Evolutionary conservation across 2,329 filamentous ascomycete species (phyloP).

Genomic region (Trichoderma endophyticum): DNA sequence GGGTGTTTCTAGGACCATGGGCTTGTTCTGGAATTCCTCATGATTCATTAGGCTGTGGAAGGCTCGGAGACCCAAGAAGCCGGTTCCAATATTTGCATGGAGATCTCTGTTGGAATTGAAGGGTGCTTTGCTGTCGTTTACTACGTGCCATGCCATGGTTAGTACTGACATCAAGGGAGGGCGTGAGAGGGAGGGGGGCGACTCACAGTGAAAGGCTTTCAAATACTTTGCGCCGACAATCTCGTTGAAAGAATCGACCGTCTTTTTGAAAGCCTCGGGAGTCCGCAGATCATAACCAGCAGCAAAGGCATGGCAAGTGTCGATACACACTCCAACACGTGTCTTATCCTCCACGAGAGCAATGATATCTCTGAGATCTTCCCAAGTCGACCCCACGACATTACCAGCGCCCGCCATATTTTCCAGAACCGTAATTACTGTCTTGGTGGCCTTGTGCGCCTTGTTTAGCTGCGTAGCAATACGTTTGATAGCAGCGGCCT

Average conservation of each 20-base stretch:
- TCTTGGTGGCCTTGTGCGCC: slow-evolving; percentile 71
- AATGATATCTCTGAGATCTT: slow-evolving; percentile 85
- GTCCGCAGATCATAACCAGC: slow-evolving; percentile 87
- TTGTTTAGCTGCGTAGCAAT: slow-evolving; percentile 81
- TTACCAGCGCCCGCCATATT: slow-evolving; percentile 94
- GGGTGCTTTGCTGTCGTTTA: slow-evolving; percentile 96
- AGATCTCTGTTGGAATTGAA: slow-evolving; percentile 78
- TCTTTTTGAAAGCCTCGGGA: slow-evolving; percentile 67
- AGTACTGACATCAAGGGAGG: slow-evolving; percentile 5
- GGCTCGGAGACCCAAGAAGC: slow-evolving; percentile 83
- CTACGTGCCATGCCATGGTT: slow-evolving; percentile 25
- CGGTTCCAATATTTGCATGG: slow-evolving; percentile 94
- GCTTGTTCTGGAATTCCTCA: slow-evolving; percentile 68
- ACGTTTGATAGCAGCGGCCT: slow-evolving; percentile 67
- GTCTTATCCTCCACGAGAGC: slow-evolving; percentile 72
- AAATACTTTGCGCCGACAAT: slow-evolving; percentile 77
- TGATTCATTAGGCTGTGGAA: slow-evolving; percentile 93
- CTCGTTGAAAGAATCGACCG: slow-evolving; percentile 72
- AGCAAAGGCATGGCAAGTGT: slow-evolving; percentile 95
- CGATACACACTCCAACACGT: slow-evolving; percentile 89
- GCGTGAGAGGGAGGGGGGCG: background rate
- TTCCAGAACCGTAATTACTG: slow-evolving; percentile 81
- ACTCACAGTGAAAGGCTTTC: slow-evolving; percentile 68
- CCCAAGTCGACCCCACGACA: slow-evolving; percentile 79
- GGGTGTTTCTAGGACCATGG: slow-evolving; percentile 95